Percentiles rank a stretch among this genome's conserved stretches.
phyloP scores from a whole-genome alignment of 169 alveolate species.

The Plasmodium relictum region DNA sequence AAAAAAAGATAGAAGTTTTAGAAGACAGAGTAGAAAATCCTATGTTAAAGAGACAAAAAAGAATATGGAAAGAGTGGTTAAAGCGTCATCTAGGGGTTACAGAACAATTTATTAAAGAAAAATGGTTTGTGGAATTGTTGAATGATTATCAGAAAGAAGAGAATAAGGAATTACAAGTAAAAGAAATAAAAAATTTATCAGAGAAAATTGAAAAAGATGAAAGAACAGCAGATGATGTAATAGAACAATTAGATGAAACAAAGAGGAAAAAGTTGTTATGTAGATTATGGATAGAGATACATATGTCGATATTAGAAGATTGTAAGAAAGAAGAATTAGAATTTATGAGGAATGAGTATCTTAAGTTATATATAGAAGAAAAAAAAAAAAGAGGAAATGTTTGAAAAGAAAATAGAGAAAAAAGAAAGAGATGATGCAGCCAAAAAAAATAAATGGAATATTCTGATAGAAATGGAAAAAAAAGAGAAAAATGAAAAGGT shows the following conservation, averaged over 20 bases:
- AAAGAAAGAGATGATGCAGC: too few relatives aligned
- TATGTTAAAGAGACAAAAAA: too few relatives aligned
- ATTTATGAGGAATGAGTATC: too few relatives aligned
- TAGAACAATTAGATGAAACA: background rate
- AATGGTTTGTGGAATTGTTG: background rate
- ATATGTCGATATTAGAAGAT: background rate
- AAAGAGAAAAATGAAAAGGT: too few relatives aligned
- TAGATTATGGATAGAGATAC: background rate
- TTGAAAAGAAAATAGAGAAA: too few relatives aligned
- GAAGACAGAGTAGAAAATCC: too few relatives aligned
- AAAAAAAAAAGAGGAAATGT: too few relatives aligned
- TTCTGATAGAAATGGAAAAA: too few relatives aligned
- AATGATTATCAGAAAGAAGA: background rate
- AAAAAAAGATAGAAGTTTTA: background rate
- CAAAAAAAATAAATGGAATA: too few relatives aligned
- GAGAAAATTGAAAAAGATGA: background rate
- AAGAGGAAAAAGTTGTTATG: background rate
- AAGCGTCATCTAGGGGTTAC: background rate
- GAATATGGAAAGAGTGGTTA: too few relatives aligned
- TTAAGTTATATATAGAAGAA: too few relatives aligned
- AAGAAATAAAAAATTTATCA: background rate
- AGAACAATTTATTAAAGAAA: background rate
- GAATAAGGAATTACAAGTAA: background rate
- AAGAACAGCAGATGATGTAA: background rate
- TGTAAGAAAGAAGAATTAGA: too few relatives aligned